These are phyloP conservation scores for Zymoseptoria ardabiliae DNA, from an alignment of 2,329 filamentous ascomycete genomes.

Conservation along the genomic window DNA sequence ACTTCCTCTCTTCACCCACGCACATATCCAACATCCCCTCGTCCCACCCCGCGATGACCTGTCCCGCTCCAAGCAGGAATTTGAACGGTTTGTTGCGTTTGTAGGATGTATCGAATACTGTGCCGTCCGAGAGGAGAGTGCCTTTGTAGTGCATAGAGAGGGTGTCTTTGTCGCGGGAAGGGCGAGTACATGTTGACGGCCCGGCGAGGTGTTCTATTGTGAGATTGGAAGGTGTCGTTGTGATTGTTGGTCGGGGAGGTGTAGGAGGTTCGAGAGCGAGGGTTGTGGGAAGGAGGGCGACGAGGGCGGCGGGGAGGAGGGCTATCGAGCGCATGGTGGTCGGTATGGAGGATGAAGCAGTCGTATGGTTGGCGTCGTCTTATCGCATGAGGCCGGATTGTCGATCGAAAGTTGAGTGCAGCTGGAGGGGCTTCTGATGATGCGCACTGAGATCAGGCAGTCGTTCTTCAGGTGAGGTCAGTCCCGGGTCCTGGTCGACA, in stretches of 20 bases:
- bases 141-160: conserved; percentile 46
- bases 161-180: conserved; percentile 40
- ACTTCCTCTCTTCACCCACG: conserved; percentile 78
- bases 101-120: conserved; percentile 78
- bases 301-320: not conserved
- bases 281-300: not conserved
- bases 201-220: conserved; percentile 36
- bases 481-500: too few species aligned
- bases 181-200: conserved; percentile 37
- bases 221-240: conserved; percentile 13
- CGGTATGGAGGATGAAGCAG: not conserved
- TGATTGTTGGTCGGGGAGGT: not conserved
- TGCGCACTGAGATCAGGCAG: not conserved
- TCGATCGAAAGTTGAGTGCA: not conserved
- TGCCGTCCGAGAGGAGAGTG: conserved; percentile 51
- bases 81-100: conserved; percentile 66
- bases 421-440: not conserved
- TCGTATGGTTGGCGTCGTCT: not conserved
- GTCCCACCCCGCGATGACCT: conserved; percentile 95
- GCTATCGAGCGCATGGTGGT: not conserved
- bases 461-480: not conserved
- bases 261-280: not conserved
- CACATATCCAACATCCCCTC: conserved; percentile 88
- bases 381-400: not conserved
- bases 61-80: conserved; percentile 71